A percentile compares a stretch with the other conserved stretches of the same genome.
Conservation (phyloP, 2,329 filamentous ascomycete species). For the Colletotrichum lentis region DNA sequence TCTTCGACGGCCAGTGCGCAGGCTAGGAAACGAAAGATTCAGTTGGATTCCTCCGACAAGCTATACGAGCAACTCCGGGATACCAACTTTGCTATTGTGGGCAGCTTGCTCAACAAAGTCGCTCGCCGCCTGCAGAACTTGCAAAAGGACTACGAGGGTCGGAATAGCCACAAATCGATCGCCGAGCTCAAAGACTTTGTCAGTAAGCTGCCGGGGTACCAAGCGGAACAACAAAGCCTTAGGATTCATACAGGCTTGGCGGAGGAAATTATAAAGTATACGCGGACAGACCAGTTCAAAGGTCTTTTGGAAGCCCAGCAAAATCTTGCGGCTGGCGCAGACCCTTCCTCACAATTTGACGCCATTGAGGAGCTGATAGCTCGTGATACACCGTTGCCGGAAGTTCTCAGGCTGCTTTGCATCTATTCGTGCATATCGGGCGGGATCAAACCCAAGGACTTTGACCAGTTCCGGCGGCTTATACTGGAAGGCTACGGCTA, state of each 20-base stretch:
- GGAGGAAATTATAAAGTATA: slow-evolving; percentile 95
- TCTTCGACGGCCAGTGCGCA: slow-evolving; percentile 63
- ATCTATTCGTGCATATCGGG: slow-evolving; percentile 91
- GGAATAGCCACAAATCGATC: slow-evolving; percentile 86
- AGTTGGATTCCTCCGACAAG: slow-evolving; percentile 87
- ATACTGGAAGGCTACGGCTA: slow-evolving; percentile 94
- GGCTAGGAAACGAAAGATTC: slow-evolving; percentile 83
- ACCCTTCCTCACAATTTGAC: slow-evolving; percentile 88
- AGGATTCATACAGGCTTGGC: slow-evolving; percentile 90
- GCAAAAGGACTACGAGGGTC: slow-evolving; percentile 84
- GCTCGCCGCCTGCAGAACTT: slow-evolving; percentile 85
- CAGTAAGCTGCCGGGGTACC: slow-evolving; percentile 88
- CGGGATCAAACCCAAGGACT: slow-evolving; percentile 86
- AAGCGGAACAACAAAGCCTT: slow-evolving; percentile 92
- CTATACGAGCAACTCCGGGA: slow-evolving; percentile 88
- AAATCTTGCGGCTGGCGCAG: slow-evolving; percentile 88
- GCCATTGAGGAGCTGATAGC: slow-evolving; percentile 94
- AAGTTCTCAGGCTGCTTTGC: slow-evolving; percentile 84
- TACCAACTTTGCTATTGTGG: slow-evolving; percentile 94
- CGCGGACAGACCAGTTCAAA: slow-evolving; percentile 87
- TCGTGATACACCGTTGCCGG: slow-evolving; percentile 80
- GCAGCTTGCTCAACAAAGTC: slow-evolving; percentile 86
- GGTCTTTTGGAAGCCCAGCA: slow-evolving; percentile 93
- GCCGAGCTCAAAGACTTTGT: slow-evolving; percentile 92
- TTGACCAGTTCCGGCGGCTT: slow-evolving; percentile 87